phyloP scores from a whole-genome alignment of 306 rosid genomes.

The Cucumis sativus region DNA sequence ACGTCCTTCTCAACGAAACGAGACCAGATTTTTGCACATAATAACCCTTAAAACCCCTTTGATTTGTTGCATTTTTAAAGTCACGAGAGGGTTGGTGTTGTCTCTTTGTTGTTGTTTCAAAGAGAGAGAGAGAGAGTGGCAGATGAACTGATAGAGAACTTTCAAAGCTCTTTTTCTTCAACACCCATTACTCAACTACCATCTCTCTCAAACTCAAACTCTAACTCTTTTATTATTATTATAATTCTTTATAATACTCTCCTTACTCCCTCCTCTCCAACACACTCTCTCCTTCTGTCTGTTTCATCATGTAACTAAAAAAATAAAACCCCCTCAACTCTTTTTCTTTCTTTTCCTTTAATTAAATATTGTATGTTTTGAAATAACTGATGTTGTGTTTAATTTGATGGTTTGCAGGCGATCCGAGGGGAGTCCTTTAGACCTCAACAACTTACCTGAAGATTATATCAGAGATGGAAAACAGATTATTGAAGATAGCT shows the following conservation, averaged over 20 bases:
- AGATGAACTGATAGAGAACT: conserved; percentile 98
- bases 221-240: conserved; percentile 1
- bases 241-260: conserved; percentile 19
- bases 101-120: conserved; percentile 34
- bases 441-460: conserved; percentile 89
- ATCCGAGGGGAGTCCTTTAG: conserved; percentile 61
- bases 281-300: conserved; percentile 24
- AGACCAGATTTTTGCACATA: conserved; percentile 22
- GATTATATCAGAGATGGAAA: conserved; percentile 52
- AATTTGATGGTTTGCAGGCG: conserved; percentile 43
- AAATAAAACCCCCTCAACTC: background rate
- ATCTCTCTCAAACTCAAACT: conserved; percentile 79
- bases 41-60: conserved; percentile 7
- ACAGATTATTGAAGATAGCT: conserved; percentile 38
- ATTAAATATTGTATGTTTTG: conserved; percentile 1
- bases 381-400: background rate
- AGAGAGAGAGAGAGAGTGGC: conserved; percentile 40
- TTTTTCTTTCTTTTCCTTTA: background rate
- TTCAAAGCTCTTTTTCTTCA: conserved; percentile 89
- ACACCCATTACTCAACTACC: conserved; percentile 67
- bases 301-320: conserved; percentile 34
- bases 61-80: conserved; percentile 32
- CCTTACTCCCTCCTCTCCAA: background rate
- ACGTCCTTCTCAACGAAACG: conserved; percentile 34
- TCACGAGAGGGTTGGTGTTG: conserved; percentile 70